A percentile compares a stretch with the other conserved stretches of the same genome.
phyloP scores from a whole-genome alignment of 2,329 filamentous ascomycete species.

The Xylariales sp. region DNA sequence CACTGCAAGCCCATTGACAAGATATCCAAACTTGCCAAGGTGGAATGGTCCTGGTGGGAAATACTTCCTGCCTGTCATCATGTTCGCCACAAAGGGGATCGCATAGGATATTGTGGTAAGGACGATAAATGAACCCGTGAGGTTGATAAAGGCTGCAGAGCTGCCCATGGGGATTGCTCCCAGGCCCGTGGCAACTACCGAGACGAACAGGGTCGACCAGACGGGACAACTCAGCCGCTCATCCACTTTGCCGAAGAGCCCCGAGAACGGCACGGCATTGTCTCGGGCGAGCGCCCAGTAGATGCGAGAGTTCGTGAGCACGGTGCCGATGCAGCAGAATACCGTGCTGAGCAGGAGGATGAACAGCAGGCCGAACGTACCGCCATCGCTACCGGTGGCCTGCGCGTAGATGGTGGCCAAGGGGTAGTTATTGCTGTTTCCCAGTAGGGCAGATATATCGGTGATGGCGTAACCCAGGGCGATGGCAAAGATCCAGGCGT shows the following conservation, averaged over 20 bases:
- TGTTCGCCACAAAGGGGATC: slow-evolving; percentile 42
- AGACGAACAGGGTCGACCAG: slow-evolving; percentile 51
- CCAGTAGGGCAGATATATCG: slow-evolving; percentile 48
- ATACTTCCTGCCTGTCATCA: slow-evolving; percentile 45
- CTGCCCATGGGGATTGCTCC: slow-evolving; percentile 54
- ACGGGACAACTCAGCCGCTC: slow-evolving; percentile 53
- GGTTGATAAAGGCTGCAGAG: slow-evolving; percentile 49
- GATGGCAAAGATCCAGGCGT: slow-evolving; percentile 48
- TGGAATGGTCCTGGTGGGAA: slow-evolving; percentile 50
- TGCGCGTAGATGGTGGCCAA: slow-evolving; percentile 60
- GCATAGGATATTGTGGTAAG: slow-evolving; percentile 52
- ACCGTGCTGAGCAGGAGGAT: slow-evolving; percentile 49
- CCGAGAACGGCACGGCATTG: slow-evolving; percentile 53
- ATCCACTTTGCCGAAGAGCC: slow-evolving; percentile 49
- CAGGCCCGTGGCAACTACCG: slow-evolving; percentile 44
- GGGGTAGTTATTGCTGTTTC: slow-evolving; percentile 49
- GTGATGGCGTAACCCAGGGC: slow-evolving; percentile 50
- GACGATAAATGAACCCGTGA: slow-evolving; percentile 55
- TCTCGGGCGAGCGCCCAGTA: slow-evolving; percentile 56
- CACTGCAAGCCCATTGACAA: slow-evolving; percentile 45
- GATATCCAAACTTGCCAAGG: slow-evolving; percentile 44
- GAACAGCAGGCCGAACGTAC: slow-evolving; percentile 53
- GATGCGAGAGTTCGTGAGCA: slow-evolving; percentile 40
- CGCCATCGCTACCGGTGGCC: slow-evolving; percentile 44
- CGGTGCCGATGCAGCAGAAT: slow-evolving; percentile 44